Base-by-base conservation (phyloP, 2,329 filamentous ascomycete species). In the Beauveria sp. region DNA sequence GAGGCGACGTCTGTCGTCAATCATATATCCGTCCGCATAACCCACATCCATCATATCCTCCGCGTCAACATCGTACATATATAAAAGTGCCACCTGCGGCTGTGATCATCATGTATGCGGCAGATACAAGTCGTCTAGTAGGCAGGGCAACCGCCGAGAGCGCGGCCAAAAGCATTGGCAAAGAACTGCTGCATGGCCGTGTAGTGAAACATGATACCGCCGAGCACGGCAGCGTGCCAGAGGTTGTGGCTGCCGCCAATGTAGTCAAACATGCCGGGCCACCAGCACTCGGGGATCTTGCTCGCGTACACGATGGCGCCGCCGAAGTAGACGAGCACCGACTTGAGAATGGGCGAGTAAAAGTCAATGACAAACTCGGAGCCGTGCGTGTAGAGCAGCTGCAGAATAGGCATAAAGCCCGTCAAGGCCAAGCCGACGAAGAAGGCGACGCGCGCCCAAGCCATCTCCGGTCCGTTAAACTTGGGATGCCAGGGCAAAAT, bases 121-220 rank as follows among this genome's bases (percentile, higher is more conserved):
- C 48, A 45, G 56, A 51, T 24, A 22, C 45, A 6, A n/a, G 31
- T 2, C 20, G 26, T 53, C 28, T 58, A 85, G 66, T 82, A 84
- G 1, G 77, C 71, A 22, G 82, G 79, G 69, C 83, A 86, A n/a
- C 81, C 82, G 52, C 76, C 80, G 71, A 86, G 72, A 2, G 88
- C 89, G 63, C 88, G 83, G 66, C 80, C 76, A 74, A 93, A 93
- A 12, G 90, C 90, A 46, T 82, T 83, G 5, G 88, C 82, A 71
- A 99, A 99, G 75, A 99, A 95, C 61, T 92, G 85, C 74, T 97
- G 90, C 93, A 99, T 97, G 20, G 95, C 95, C 24, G 84, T 83
- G 76, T 98, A 99, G 75, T 99, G 95, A 73, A 96, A 98, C n/a
- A 98, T 75, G 62, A 99, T 99, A 12, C 95, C 95, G 18, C 93